Base-by-base conservation (phyloP, 768 basidiomycete species). In the Leccinum uliginosum region DNA sequence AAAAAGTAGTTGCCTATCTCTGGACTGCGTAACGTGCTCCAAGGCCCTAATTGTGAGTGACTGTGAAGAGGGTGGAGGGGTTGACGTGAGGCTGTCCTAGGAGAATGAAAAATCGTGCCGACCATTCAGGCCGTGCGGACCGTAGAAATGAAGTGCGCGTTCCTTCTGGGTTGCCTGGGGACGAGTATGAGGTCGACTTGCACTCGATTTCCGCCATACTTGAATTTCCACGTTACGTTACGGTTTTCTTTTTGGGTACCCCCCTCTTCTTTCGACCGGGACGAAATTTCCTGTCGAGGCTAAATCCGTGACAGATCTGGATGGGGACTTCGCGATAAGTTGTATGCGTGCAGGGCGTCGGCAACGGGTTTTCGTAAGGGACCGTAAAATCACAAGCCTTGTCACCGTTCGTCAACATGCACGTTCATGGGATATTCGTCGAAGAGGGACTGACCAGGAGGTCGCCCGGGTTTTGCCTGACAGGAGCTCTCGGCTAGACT, bases 201-300 rank as follows among this genome's bases (percentile, higher is more conserved):
- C 45, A 26, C 54, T 55, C 50, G 53, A 50, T 66, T 63, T 68
- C 67, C 64, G 59, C 67, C 19, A 47, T 48, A 38, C 49, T 56
- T 38, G 19, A 44, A 50, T 57, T 64, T 67, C 66, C 62, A 66
- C 57, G 59, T 67, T 67, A 69, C 66, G 66, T 67, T 59, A 69
- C 57, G 54, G 6, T 51, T 50, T 44, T 43, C 2, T 45, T 55
- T 54, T 19, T 32, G 11, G 2, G 40, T 40, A 10, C n/a, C 10
- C 59, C 59, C 65, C 53, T 46, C 46, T 44, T 34, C 47, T 32
- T 55, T 52, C 55, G 23, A 50, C 48, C 46, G 38, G 48, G 11
- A 57, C n/a, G 50, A 57, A 50, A 61, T 67, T 59, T 54, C 57
- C 44, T 57, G 40, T 59, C 50, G 50, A 57, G 53, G 59, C 24